These are phyloP conservation scores for Monilinia fructicola DNA, from an alignment of 2,329 filamentous ascomycete species.

Conservation along the genomic window DNA sequence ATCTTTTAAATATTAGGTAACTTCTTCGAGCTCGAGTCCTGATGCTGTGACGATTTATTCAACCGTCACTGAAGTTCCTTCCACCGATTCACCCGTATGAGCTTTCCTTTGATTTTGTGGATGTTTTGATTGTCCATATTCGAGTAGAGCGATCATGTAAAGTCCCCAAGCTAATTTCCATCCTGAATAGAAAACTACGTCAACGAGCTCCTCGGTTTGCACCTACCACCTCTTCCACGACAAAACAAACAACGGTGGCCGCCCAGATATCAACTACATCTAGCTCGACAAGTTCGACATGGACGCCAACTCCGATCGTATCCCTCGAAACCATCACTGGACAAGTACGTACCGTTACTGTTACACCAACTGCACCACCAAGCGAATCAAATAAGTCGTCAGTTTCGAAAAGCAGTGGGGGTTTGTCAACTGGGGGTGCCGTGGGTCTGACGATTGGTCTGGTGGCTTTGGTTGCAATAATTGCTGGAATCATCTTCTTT, in stretches of 20 bases:
- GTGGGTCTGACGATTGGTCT: conserved; percentile 56
- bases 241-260: conserved; percentile 11
- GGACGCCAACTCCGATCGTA: conserved; percentile 42
- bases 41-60: conserved; percentile 17
- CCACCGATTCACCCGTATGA: conserved; percentile 42
- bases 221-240: conserved; percentile 15
- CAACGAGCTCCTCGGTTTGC: conserved; percentile 19
- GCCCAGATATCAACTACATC: conserved; percentile 21
- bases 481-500: conserved; percentile 44
- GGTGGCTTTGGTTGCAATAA: conserved; percentile 46
- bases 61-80: conserved; percentile 20
- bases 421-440: conserved; percentile 49
- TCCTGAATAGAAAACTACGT: conserved; percentile 4
- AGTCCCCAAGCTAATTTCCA: conserved; percentile 14
- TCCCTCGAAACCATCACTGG: conserved; percentile 57
- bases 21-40: conserved; percentile 30
- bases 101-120: conserved; percentile 22
- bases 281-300: conserved; percentile 34
- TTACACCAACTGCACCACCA: conserved; percentile 46
- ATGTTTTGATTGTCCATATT: neutral
- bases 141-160: neutral
- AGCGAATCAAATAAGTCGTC: conserved; percentile 28
- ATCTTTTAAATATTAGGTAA: conserved; percentile 36
- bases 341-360: conserved; percentile 55
- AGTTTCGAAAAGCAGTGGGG: conserved; percentile 31